Evolutionary conservation across 129 eudicot genomes (phyloP), one percentile per base, ranked within the genome.

Genomic region (Flaveria sonorensis): DNA sequence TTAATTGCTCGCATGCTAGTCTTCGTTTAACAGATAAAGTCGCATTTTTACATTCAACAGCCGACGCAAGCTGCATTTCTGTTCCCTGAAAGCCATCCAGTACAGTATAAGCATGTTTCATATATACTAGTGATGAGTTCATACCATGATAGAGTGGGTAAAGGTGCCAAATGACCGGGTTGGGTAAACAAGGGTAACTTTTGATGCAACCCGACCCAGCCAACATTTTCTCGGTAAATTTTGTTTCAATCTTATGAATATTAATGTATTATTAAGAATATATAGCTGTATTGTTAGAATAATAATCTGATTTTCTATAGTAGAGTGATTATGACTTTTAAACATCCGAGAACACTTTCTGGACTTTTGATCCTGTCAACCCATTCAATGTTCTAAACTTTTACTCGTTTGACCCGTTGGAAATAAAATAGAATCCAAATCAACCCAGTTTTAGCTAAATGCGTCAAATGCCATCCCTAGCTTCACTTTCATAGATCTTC

Each of bases 21-120:
- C 99, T 88, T 87, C 99, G 86, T 76, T 91, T 91, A 16, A 95
- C 99, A 2, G 99, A 85, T 79, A 86, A 81, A 72, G 96, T 89
- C 21, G 96, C 99, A 69, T 87, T 95, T 79, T 82, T 87, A 80
- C 93, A 79, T 77, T 84, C 92, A 28, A 95, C 84, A 61, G 99
- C 99, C 10, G 91, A 73, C 68, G 94, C 91, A 66, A 95, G 94
- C 89, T 95, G 99, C 87, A 91, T 68, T 83, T 89, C 99, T 63
- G 99, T 95, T 79, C 90, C 98, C 98, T 94, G 84, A 71, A 84
- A 65, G 45, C 59, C 28, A 77, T 47, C 30, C 68, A 72, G 16
- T 39, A 68, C 50, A 30, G 26, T 23, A 26, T 77, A 23, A 77
- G 42, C 57, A 74, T 30, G 32, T 42, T 60, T 42, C 66, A 23